Evolutionary conservation across 1,284 basidiomycete genomes (phyloP).

Genomic region (Waitea zeae): DNA sequence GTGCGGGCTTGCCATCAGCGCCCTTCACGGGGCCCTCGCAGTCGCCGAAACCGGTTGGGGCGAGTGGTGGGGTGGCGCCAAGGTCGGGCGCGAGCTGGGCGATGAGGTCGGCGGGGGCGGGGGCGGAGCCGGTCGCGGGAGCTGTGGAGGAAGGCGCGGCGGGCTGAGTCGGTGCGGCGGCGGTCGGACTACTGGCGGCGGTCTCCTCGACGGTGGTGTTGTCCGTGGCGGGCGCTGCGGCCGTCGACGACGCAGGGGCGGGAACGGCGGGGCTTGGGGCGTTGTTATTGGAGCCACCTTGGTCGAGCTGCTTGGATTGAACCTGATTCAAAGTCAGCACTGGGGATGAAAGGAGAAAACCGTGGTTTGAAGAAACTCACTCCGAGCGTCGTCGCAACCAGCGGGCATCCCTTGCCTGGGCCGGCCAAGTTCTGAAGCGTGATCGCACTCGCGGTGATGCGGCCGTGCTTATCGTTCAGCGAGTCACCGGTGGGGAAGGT

Average conservation of each 20-base stretch:
- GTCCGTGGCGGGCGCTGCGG: background rate
- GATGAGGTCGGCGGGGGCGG: slow-evolving; percentile 6
- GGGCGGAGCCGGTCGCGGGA: slow-evolving; percentile 1
- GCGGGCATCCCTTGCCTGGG: slow-evolving; percentile 20
- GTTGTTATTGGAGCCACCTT: background rate
- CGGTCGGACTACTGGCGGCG: too few relatives aligned
- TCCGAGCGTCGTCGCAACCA: slow-evolving; percentile 18
- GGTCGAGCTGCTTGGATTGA: background rate
- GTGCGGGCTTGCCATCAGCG: slow-evolving; percentile 15
- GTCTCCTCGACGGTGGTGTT: too few relatives aligned
- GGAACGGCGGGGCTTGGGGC: slow-evolving; percentile 4
- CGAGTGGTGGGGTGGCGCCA: slow-evolving; percentile 10
- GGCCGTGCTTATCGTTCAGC: slow-evolving; percentile 6
- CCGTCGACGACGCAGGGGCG: background rate
- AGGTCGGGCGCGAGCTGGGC: slow-evolving; percentile 12
- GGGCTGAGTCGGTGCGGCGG: too few relatives aligned
- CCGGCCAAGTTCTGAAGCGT: slow-evolving; percentile 23
- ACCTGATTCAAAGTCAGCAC: background rate
- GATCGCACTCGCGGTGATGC: slow-evolving; percentile 5
- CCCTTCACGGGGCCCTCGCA: slow-evolving; percentile 17
- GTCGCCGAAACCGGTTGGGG: slow-evolving; percentile 15
- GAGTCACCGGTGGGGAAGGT: slow-evolving; percentile 11
- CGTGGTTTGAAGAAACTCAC: slow-evolving; percentile 3
- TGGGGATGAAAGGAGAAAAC: slow-evolving; percentile 1
- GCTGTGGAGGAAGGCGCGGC: slow-evolving; percentile 4